A percentile compares a stretch with the other conserved stretches of the same genome.
phyloP scores from a whole-genome alignment of 1,284 basidiomycete species.

The Coriolopsis trogii region DNA sequence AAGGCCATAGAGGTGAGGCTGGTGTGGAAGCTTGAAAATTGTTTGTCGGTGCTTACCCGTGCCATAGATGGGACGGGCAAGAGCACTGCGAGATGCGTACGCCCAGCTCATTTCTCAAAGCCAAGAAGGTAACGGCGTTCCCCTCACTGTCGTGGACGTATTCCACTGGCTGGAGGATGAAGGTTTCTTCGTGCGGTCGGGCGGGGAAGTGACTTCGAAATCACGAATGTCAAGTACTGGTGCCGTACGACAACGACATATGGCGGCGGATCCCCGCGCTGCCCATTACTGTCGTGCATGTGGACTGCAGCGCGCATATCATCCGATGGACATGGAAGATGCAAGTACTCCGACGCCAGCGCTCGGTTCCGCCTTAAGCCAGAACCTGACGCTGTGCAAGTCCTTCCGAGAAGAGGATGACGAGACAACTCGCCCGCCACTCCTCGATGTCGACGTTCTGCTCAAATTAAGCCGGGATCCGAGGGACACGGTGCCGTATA shows the following conservation, averaged over 20 bases:
- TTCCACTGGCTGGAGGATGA: constrained; percentile 61
- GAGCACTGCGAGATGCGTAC: constrained; percentile 54
- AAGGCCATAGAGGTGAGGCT: constrained; percentile 69
- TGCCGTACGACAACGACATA: not conserved
- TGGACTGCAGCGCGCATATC: constrained; percentile 29
- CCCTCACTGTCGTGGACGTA: constrained; percentile 56
- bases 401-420: constrained; percentile 18
- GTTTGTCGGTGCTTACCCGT: not conserved
- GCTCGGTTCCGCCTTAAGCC: constrained; percentile 8
- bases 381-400: constrained; percentile 14
- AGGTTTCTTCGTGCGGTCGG: constrained; percentile 46
- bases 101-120: constrained; percentile 32
- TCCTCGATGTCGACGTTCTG: constrained; percentile 28
- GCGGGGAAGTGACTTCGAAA: constrained; percentile 16
- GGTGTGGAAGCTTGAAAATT: not conserved
- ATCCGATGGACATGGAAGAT: constrained; percentile 24
- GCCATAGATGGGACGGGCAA: constrained; percentile 63
- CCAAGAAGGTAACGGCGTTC: constrained; percentile 24
- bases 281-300: constrained; percentile 34
- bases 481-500: constrained; percentile 14
- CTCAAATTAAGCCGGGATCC: constrained; percentile 5
- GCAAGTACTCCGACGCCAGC: constrained; percentile 2
- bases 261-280: not conserved
- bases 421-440: constrained; percentile 21
- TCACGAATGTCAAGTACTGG: not conserved